Percentiles rank a stretch among this genome's conserved stretches.
Conservation (phyloP, 2,329 filamentous ascomycete species). For the Phialemoniopsis sp. region DNA sequence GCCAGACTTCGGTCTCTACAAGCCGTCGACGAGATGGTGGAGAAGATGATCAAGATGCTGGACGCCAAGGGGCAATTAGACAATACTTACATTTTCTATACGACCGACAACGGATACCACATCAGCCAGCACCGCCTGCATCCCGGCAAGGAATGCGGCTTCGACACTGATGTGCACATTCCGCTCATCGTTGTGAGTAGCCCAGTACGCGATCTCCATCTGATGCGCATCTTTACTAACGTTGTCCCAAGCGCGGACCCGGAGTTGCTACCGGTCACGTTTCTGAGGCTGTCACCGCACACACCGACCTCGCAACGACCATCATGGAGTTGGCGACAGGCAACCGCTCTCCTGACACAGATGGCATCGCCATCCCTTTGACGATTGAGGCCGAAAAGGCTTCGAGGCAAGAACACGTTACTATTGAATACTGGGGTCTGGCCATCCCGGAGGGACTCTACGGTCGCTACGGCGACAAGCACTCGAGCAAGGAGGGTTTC, state of each 20-base stretch:
- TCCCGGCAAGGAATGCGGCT: constrained; percentile 52
- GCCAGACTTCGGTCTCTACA: constrained; percentile 45
- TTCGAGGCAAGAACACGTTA: constrained; percentile 46
- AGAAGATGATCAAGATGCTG: constrained; percentile 33
- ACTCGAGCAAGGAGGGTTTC: no score
- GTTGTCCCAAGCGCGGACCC: no score
- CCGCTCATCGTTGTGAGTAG: constrained; percentile 55
- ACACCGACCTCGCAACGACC: constrained; percentile 60
- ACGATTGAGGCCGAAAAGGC: constrained; percentile 10
- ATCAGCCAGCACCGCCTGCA: constrained; percentile 52
- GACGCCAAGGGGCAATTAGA: no score
- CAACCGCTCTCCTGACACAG: constrained; percentile 47
- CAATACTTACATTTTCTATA: constrained; percentile 49
- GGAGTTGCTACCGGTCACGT: constrained; percentile 37
- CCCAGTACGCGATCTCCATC: no score
- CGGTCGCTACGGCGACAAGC: no score
- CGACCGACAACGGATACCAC: constrained; percentile 54
- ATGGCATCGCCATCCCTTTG: constrained; percentile 44
- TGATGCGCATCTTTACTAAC: no score
- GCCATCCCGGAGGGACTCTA: constrained; percentile 28
- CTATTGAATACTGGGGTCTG: constrained; percentile 51
- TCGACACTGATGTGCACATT: constrained; percentile 54
- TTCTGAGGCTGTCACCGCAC: constrained; percentile 47
- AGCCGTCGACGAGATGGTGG: constrained; percentile 48
- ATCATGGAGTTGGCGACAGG: constrained; percentile 37